Evolutionary conservation across 805 yeast genomes (phyloP).

Genomic region (Yarrowia divulgata): DNA sequence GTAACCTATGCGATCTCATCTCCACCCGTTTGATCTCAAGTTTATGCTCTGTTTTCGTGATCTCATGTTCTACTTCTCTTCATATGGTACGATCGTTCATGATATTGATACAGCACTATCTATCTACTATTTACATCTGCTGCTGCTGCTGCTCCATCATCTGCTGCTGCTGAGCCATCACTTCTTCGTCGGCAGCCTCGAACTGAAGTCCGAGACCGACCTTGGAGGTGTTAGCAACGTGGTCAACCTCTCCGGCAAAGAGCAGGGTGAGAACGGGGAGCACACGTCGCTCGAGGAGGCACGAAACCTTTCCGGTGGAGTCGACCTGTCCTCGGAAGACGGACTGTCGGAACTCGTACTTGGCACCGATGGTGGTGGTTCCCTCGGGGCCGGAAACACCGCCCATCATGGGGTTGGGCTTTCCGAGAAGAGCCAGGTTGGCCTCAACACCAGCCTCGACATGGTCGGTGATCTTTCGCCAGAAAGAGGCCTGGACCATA

Average conservation of each 20-base stretch:
- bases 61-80: no score
- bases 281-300: conserved; percentile 90
- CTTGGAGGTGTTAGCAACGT: conserved; percentile 75
- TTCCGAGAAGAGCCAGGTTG: conserved; percentile 46
- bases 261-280: conserved; percentile 88
- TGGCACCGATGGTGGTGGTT: conserved; percentile 92
- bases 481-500: conserved; percentile 84
- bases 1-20: background rate
- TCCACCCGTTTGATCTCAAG: no score
- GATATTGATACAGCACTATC: conserved; percentile 23
- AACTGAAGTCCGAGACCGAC: conserved; percentile 95
- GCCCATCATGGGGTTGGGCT: conserved; percentile 63
- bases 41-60: no score
- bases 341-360: conserved; percentile 96
- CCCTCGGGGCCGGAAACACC: conserved; percentile 89
- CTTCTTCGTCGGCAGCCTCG: conserved; percentile 93
- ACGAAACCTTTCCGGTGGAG: conserved; percentile 87
- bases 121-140: conserved; percentile 43
- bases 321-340: conserved; percentile 95
- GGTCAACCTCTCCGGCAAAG: conserved; percentile 94
- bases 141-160: conserved; percentile 42
- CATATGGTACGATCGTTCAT: conserved; percentile 31
- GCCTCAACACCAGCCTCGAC: conserved; percentile 66
- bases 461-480: conserved; percentile 90
- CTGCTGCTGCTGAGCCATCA: conserved; percentile 56